Evolutionary conservation across 2,329 filamentous ascomycete species (phyloP), one percentile per base, ranked within the genome.

Genomic region (Penicillium psychrosexuale): DNA sequence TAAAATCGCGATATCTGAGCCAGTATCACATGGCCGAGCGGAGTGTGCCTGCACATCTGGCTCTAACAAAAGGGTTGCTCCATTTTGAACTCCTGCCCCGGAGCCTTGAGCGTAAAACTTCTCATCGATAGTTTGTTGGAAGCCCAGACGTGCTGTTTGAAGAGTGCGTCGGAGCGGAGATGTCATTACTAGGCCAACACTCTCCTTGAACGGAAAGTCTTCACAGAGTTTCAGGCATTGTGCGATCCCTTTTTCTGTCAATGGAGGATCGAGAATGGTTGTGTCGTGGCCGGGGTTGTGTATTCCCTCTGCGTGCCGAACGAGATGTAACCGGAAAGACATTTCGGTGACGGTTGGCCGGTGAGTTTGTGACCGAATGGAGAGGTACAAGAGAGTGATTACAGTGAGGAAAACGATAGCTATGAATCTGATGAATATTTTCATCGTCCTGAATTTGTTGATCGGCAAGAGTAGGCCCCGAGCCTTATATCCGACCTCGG

Each of bases 31-130:
- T 5, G 52, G 59, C 6, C 57, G 51, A 33, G 55, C 43, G 4
- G 57, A 60, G 33, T 61, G 52, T n/a, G 52, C 54, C 19, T 60
- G 59, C 2, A 55, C 28, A 39, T 61, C 55, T 28, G 59, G 45
- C 9, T 53, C 49, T 5, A 60, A 13, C 8, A 51, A 24, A 13
- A 60, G 43, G 2, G 4, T 9, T 17, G 57, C 54, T 2, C 50
- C 54, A n/a, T 47, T 42, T 24, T 19, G 8, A 17, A 55, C 22
- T 5, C 53, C 44, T 13, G 15, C 37, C 2, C 12, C 5, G 5
- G 51, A 34, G 27, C 28, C 36, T 12, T 30, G 44, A 0, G 37
- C 42, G 22, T 48, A 48, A 19, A 15, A 48, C 17, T 3, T 42
- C 22, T 36, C 24, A 27, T 52, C 42, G 15, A 47, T 45, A 8